Evolutionary conservation across 2,329 filamentous ascomycete species (phyloP).

Genomic region (Penicillium fuscoglaucum): DNA sequence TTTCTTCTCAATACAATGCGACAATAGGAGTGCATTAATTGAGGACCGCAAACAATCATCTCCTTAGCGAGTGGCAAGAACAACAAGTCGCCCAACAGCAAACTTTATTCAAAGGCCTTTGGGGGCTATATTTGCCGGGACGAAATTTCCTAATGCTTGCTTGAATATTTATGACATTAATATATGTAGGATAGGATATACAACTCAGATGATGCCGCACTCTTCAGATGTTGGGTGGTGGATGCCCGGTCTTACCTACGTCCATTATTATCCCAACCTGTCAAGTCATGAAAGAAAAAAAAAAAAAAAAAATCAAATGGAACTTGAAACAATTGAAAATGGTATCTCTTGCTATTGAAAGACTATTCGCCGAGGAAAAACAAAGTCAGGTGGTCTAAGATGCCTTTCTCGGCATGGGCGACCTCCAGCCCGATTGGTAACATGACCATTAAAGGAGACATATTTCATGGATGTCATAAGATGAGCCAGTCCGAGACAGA

Average conservation of each 20-base stretch:
- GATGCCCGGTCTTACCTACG: not conserved
- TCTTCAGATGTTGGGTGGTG: not conserved
- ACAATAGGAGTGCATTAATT: not conserved
- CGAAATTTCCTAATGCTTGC: not conserved
- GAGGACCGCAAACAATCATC: not conserved
- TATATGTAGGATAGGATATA: not conserved
- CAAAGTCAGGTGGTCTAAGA: constrained; percentile 4
- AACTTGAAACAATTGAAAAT: not conserved
- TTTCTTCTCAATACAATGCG: not conserved
- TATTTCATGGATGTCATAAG: constrained; percentile 7
- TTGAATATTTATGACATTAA: not conserved
- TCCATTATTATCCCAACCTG: not conserved
- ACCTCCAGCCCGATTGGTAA: constrained; percentile 6
- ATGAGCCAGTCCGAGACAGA: constrained; percentile 8
- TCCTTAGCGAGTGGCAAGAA: not conserved
- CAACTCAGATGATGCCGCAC: not conserved
- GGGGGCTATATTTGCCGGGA: not conserved
- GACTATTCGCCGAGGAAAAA: not conserved
- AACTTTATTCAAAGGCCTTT: not conserved
- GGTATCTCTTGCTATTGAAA: constrained; percentile 2
- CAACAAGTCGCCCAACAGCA: not conserved
- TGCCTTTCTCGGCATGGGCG: not conserved
- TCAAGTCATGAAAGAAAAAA: not conserved
- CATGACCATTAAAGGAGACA: constrained; percentile 3
- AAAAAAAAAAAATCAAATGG: not conserved